These are phyloP conservation scores for Tolypocladium sp. DNA, from an alignment of 2,329 filamentous ascomycete genomes.

Conservation along the genomic window DNA sequence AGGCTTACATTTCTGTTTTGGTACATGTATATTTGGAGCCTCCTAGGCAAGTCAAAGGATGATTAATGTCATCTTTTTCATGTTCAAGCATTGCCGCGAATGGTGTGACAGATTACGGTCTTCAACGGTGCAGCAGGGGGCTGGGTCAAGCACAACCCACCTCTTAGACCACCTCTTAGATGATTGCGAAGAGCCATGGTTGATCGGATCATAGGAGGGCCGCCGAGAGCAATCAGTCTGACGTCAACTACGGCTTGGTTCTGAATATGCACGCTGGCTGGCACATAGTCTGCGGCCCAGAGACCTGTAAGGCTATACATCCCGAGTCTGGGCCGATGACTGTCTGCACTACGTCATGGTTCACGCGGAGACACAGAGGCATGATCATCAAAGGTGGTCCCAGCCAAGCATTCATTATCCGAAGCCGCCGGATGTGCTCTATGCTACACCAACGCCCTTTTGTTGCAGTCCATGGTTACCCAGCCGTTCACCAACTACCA, in stretches of 20 bases:
- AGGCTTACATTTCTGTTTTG: constrained; percentile 16
- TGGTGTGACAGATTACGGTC: not conserved
- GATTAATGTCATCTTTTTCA: not conserved
- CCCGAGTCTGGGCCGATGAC: not conserved
- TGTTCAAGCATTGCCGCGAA: not conserved
- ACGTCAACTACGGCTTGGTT: too few species aligned
- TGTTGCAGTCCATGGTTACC: constrained; percentile 20
- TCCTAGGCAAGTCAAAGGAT: not conserved
- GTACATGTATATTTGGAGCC: constrained; percentile 11
- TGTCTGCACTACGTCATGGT: not conserved
- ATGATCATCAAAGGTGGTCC: not conserved
- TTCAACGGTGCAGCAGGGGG: too few species aligned
- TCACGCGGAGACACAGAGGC: constrained; percentile 3
- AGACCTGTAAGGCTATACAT: not conserved
- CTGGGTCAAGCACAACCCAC: too few species aligned
- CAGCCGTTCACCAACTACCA: constrained; percentile 17
- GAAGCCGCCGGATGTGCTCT: constrained; percentile 29
- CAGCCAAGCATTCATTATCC: constrained; percentile 29
- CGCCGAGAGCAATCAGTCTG: not conserved
- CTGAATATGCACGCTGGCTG: not conserved
- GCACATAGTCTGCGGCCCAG: not conserved
- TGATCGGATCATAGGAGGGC: not conserved
- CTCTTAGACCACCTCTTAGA: too few species aligned
- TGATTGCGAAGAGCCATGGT: not conserved
- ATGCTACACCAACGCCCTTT: constrained; percentile 35